Conservation (phyloP, 2,329 filamentous ascomycete genomes). For the Aspergillus sp. region DNA sequence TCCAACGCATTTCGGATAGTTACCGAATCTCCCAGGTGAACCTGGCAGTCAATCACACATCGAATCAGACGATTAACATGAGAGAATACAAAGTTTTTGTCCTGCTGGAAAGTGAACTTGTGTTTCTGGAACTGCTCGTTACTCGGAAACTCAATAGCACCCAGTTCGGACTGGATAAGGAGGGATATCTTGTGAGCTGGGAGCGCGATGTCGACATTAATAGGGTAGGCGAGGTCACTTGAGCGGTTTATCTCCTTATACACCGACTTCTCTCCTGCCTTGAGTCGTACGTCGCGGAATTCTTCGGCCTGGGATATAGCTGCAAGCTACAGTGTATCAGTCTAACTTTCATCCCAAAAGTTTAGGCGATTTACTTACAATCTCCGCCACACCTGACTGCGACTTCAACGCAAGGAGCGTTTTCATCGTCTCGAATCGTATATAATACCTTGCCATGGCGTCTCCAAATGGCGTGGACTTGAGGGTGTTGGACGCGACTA, state of each 20-base stretch:
- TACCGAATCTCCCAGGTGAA: slow-evolving; percentile 62
- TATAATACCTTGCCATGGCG: slow-evolving; percentile 80
- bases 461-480: slow-evolving; percentile 70
- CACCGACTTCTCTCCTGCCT: slow-evolving; percentile 64
- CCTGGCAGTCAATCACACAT: slow-evolving; percentile 74
- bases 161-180: slow-evolving; percentile 73
- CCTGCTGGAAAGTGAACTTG: slow-evolving; percentile 57
- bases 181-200: slow-evolving; percentile 74
- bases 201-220: slow-evolving; percentile 65
- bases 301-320: slow-evolving; percentile 67
- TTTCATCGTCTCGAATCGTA: slow-evolving; percentile 79
- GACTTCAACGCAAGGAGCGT: slow-evolving; percentile 62
- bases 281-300: slow-evolving; percentile 71
- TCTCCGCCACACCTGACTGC: slow-evolving; percentile 62
- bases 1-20: slow-evolving; percentile 70
- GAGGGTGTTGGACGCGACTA: slow-evolving; percentile 57
- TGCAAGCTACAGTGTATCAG: slow-evolving; percentile 54
- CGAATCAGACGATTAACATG: slow-evolving; percentile 68
- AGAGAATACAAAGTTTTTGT: slow-evolving; percentile 65
- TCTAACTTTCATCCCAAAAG: not conserved
- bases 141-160: slow-evolving; percentile 62
- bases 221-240: slow-evolving; percentile 66
- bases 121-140: slow-evolving; percentile 58
- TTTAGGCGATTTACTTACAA: slow-evolving; percentile 50
- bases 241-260: slow-evolving; percentile 74